Evolutionary conservation across 495 filamentous ascomycete species (phyloP), one percentile per base, ranked within the genome.

Genomic region (Penicillium flavigenum): DNA sequence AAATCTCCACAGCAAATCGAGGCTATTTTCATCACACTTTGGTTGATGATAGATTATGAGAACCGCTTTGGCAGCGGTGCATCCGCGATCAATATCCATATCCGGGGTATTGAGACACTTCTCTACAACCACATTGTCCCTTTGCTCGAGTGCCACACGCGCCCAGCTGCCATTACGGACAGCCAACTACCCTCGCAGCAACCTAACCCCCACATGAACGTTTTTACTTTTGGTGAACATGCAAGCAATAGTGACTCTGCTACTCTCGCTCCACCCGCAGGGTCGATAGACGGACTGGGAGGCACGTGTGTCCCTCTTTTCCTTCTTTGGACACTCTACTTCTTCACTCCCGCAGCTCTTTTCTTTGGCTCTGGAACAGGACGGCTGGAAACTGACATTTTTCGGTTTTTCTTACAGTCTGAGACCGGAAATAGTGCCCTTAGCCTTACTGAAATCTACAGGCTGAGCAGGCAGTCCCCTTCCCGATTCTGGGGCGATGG

Each of bases 1-100:
- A 70, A 67, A 29, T 53, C 69, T 1, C 60, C 67, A 11, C 62
- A 63, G 19, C 58, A 68, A 17, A 57, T 70, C 5, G 71, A 73
- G 29, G 67, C 69, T 7, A 69, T 70, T 6, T 72, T 72, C 36
- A 68, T 73, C 43, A 73, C 71, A 0, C 36, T 73, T 12, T 73
- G 69, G 69, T 46, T 72, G 45, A 69, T 73, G 69, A 65, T 73
- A 16, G 71, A 72, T 48, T 73, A 73, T 22, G 71, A 73, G 45
- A 67, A 72, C 43, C 61, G 71, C 17, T 73, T 73, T 47, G 69
- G 71, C 27, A 67, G 62, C 11, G 71, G 69, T 17, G 61, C 56
- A 4, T 22, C 69, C 10, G 71, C 67, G 0, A 73, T 72, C 22
- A 70, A 70, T 46, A 65, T 73, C 7, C 71, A 72, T 42, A 70